Conservation (phyloP, 768 basidiomycete genomes). For the Kwoniella newhampshirensis region DNA sequence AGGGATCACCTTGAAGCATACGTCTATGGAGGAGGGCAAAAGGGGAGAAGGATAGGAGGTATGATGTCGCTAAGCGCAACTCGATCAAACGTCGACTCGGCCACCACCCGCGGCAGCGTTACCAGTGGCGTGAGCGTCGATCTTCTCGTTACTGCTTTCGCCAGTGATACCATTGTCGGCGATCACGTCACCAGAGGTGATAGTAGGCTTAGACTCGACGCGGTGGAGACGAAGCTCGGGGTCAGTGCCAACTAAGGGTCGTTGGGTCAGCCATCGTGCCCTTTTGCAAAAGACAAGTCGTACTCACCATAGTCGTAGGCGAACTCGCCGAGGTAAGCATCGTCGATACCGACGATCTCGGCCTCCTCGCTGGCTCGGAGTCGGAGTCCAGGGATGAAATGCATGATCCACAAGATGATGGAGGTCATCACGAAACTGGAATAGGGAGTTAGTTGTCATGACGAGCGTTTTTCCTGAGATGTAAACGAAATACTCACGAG, state of each 20-base stretch:
- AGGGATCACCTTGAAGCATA: not conserved
- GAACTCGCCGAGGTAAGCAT: constrained; percentile 80
- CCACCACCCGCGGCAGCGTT: constrained; percentile 40
- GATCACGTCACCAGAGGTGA: constrained; percentile 36
- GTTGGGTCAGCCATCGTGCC: not conserved
- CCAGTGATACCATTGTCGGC: constrained; percentile 6
- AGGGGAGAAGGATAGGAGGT: not conserved
- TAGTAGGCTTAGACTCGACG: constrained; percentile 34
- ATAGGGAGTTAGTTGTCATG: no score
- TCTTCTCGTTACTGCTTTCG: constrained; percentile 21
- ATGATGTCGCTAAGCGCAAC: not conserved
- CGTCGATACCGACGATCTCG: constrained; percentile 55
- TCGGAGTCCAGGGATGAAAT: constrained; percentile 54
- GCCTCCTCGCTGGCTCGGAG: constrained; percentile 51
- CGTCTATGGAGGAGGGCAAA: constrained; percentile 5
- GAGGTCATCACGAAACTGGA: constrained; percentile 50
- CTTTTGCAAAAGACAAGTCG: not conserved
- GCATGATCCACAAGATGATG: constrained; percentile 50
- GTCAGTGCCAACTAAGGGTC: constrained; percentile 64
- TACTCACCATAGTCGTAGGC: constrained; percentile 67
- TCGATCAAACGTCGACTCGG: constrained; percentile 37
- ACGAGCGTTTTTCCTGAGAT: no score
- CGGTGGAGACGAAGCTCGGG: constrained; percentile 56
- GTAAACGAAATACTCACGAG: constrained; percentile 1
- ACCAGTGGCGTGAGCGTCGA: constrained; percentile 19